These are phyloP conservation scores for Penicillium bialowiezense DNA, from an alignment of 495 filamentous ascomycete species.

Conservation along the genomic window DNA sequence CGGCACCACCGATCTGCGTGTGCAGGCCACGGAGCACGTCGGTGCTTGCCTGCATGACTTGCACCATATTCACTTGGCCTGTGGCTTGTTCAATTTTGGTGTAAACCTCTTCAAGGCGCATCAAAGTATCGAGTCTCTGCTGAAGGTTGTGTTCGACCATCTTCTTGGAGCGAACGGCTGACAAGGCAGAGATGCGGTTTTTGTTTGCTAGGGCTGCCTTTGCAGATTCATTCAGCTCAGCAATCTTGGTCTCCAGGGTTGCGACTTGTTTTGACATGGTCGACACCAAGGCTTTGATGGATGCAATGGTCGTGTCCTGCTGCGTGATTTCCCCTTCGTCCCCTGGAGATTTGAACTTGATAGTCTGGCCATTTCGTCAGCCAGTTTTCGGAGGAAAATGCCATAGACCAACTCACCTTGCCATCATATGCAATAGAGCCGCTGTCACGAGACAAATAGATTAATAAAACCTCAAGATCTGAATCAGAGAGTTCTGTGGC, in stretches of 20 bases:
- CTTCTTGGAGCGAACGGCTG: conserved; percentile 80
- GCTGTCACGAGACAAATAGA: conserved; percentile 70
- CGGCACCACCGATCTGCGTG: conserved; percentile 69
- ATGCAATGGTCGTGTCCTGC: conserved; percentile 78
- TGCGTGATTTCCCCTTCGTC: conserved; percentile 56
- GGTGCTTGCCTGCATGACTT: conserved; percentile 75
- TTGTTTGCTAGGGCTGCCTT: conserved; percentile 65
- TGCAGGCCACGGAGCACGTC: conserved; percentile 71
- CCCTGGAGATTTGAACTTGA: conserved; percentile 65
- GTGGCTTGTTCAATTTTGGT: conserved; percentile 78
- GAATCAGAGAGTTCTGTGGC: conserved; percentile 54
- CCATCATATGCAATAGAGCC: conserved; percentile 62
- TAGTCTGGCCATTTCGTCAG: conserved; percentile 46
- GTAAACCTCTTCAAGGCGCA: conserved; percentile 81
- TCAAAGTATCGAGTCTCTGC: conserved; percentile 64
- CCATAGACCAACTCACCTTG: conserved; percentile 39
- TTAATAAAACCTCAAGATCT: conserved; percentile 69
- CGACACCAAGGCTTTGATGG: conserved; percentile 64
- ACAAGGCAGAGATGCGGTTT: conserved; percentile 69
- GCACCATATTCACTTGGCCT: conserved; percentile 75
- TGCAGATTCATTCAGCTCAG: conserved; percentile 50
- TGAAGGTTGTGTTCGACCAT: conserved; percentile 67
- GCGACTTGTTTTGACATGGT: conserved; percentile 63
- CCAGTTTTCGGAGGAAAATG: conserved; percentile 8
- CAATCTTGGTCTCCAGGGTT: conserved; percentile 53